These are phyloP conservation scores for Arxiozyma telluris DNA, from an alignment of 1,139 yeast genomes.

Conservation along the genomic window DNA sequence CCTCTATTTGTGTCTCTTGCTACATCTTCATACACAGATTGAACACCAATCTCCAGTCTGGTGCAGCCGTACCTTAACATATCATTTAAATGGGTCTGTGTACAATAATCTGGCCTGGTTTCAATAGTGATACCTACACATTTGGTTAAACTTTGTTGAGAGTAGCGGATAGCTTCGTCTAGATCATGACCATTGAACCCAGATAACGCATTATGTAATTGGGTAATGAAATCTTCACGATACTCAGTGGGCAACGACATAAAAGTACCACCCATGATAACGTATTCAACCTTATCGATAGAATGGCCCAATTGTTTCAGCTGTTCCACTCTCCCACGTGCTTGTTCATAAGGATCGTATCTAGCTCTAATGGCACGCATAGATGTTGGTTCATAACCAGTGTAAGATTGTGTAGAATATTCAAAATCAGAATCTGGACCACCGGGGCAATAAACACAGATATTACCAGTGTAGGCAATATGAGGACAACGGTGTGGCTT, in stretches of 20 bases:
- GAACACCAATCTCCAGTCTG: constrained; percentile 93
- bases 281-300: constrained; percentile 93
- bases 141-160: constrained; percentile 91
- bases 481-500: constrained; percentile 99
- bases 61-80: constrained; percentile 97
- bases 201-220: constrained; percentile 87
- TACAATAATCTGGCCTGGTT: constrained; percentile 97
- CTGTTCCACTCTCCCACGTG: constrained; percentile 95
- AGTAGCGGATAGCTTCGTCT: constrained; percentile 82
- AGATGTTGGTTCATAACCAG: constrained; percentile 98
- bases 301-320: constrained; percentile 91
- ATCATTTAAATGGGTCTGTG: constrained; percentile 89
- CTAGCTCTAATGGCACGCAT: constrained; percentile 98
- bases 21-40: constrained; percentile 93
- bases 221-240: constrained; percentile 80
- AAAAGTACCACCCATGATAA: constrained; percentile 98
- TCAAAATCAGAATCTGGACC: constrained; percentile 99
- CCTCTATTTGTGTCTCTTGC: constrained; percentile 98
- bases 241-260: constrained; percentile 89
- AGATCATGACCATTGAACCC: constrained; percentile 84
- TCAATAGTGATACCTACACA: constrained; percentile 98
- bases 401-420: constrained; percentile 93
- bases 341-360: constrained; percentile 97
- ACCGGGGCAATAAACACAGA: constrained; percentile 98
- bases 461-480: constrained; percentile 96